Evolutionary conservation across 2,329 filamentous ascomycete species (phyloP).

Genomic region (Torrubiellomyces zombiae): DNA sequence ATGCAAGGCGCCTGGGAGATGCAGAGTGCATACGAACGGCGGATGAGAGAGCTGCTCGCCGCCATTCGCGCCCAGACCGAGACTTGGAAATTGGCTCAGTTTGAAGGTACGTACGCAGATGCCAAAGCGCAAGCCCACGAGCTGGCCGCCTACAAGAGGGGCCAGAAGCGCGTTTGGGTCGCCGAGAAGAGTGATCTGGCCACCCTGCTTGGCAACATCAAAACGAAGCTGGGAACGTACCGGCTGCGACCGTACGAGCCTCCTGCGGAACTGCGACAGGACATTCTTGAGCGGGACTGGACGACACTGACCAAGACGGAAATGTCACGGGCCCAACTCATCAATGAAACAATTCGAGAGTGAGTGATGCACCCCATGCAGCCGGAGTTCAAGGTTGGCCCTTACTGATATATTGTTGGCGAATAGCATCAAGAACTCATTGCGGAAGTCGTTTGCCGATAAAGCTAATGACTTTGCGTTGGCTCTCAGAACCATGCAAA

Average conservation of each 20-base stretch:
- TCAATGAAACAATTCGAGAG: conserved; percentile 97
- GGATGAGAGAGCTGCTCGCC: conserved; percentile 69
- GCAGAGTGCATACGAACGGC: conserved; percentile 87
- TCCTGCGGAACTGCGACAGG: conserved; percentile 64
- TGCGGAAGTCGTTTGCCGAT: conserved; percentile 85
- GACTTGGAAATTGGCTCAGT: conserved; percentile 62
- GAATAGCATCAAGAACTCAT: conserved; percentile 81
- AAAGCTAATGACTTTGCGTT: conserved; percentile 97
- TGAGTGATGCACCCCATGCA: conserved; percentile 23
- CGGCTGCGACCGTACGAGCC: conserved; percentile 81
- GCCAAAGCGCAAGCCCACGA: conserved; percentile 72
- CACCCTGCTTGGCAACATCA: conserved; percentile 90
- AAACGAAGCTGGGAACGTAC: conserved; percentile 95
- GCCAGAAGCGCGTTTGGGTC: conserved; percentile 86
- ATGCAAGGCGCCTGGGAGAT: conserved; percentile 99
- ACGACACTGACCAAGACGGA: conserved; percentile 62
- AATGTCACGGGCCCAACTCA: conserved; percentile 75
- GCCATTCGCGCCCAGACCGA: conserved; percentile 58
- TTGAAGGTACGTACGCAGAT: conserved; percentile 83
- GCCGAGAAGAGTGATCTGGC: conserved; percentile 94
- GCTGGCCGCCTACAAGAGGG: conserved; percentile 81
- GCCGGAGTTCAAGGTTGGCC: no score
- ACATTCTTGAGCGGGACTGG: conserved; percentile 75
- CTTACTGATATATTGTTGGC: conserved; percentile 14
- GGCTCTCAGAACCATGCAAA: conserved; percentile 83